A percentile compares a stretch with the other conserved stretches of the same genome.
These are phyloP conservation scores for Aspergillus indologenus DNA, from an alignment of 495 filamentous ascomycete genomes.

Conservation along the genomic window DNA sequence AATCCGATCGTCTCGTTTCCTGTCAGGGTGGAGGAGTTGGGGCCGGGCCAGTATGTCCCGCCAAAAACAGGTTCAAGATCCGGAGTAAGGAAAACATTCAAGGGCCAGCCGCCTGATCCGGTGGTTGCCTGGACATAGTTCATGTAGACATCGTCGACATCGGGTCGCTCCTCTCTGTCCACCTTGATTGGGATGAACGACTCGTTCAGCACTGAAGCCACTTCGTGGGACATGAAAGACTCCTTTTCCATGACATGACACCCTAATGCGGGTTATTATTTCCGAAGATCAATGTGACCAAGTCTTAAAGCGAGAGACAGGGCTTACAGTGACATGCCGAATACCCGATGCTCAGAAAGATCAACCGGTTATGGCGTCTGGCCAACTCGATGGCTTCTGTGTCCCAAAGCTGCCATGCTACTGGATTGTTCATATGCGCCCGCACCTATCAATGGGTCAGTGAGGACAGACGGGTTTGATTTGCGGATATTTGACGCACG, in stretches of 20 bases:
- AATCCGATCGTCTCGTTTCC: slow-evolving; percentile 64
- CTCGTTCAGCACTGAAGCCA: slow-evolving; percentile 79
- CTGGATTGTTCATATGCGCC: slow-evolving; percentile 76
- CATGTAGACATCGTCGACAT: slow-evolving; percentile 96
- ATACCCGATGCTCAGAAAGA: slow-evolving; percentile 96
- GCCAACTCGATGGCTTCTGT: slow-evolving; percentile 73
- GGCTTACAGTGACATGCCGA: slow-evolving; percentile 77
- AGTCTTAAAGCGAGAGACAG: slow-evolving; percentile 47
- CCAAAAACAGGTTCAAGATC: slow-evolving; percentile 92
- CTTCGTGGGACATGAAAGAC: slow-evolving; percentile 78
- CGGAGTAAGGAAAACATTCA: slow-evolving; percentile 95
- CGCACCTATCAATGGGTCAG: slow-evolving; percentile 53
- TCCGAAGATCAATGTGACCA: not conserved
- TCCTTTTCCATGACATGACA: slow-evolving; percentile 94
- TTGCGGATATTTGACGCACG: slow-evolving; percentile 40
- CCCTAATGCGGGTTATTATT: slow-evolving; percentile 48
- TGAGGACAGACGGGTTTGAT: not conserved
- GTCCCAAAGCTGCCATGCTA: slow-evolving; percentile 91
- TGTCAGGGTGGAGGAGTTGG: slow-evolving; percentile 48
- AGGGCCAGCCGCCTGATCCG: slow-evolving; percentile 89
- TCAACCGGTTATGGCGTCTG: slow-evolving; percentile 72
- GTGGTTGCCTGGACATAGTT: slow-evolving; percentile 95
- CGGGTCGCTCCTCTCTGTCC: slow-evolving; percentile 91
- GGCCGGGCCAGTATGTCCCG: slow-evolving; percentile 94
- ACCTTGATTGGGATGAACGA: slow-evolving; percentile 90